Evolutionary conservation across 129 eudicot species (phyloP).

Genomic region (Chrysanthemum seticuspe): DNA sequence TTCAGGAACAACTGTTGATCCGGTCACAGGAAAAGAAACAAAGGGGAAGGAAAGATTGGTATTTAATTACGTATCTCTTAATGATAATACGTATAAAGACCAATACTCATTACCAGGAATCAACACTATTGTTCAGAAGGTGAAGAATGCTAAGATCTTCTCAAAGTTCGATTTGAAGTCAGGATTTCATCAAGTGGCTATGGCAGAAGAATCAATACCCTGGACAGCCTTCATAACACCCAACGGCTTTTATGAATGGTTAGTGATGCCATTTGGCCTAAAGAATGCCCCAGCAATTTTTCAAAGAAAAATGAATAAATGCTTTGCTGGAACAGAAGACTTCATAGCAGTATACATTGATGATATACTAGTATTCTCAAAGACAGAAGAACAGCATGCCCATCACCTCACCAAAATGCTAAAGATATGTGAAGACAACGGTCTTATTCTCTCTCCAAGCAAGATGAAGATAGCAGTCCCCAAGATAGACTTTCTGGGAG

Average conservation of each 20-base stretch:
- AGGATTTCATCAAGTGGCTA: neutral
- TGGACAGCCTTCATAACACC: neutral
- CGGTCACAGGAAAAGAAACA: no score
- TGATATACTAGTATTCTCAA: neutral
- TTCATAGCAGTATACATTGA: no score
- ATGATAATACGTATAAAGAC: no score
- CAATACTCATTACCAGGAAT: no score
- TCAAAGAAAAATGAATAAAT: conserved; percentile 5
- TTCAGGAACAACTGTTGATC: no score
- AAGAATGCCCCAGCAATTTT: neutral
- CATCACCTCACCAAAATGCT: neutral
- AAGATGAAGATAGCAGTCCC: neutral
- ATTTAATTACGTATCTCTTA: no score
- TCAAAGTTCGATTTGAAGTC: neutral
- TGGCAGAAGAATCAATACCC: neutral
- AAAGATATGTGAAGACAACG: no score
- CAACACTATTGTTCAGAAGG: no score
- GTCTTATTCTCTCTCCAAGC: neutral
- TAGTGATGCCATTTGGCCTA: neutral
- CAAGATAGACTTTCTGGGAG: neutral
- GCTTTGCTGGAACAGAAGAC: neutral
- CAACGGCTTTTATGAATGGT: neutral
- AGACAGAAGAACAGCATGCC: neutral
- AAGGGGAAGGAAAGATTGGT: no score
- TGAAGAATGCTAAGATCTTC: neutral